Percentiles rank a stretch among this genome's conserved stretches.
These are phyloP conservation scores for Drechslerella stenobrocha DNA, from an alignment of 2,329 filamentous ascomycete genomes.

Conservation along the genomic window DNA sequence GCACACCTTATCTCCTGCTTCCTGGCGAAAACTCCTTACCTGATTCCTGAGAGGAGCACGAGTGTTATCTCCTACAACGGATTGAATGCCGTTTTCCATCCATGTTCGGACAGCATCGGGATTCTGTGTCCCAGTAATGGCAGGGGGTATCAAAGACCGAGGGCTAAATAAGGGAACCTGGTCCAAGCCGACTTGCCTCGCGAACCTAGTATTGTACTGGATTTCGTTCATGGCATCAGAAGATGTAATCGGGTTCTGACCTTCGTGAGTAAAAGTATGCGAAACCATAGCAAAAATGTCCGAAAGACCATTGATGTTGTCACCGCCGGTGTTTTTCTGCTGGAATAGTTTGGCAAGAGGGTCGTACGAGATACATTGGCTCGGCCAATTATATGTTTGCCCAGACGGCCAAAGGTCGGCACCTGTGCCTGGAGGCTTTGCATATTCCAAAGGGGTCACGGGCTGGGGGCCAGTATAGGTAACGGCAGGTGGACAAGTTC, in stretches of 20 bases:
- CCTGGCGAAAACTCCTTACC: slow-evolving; percentile 7
- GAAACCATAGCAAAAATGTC: slow-evolving; percentile 64
- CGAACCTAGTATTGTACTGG: slow-evolving; percentile 65
- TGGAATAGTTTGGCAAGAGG: slow-evolving; percentile 32
- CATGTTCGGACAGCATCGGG: slow-evolving; percentile 65
- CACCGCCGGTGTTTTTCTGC: slow-evolving; percentile 48
- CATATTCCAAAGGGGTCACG: slow-evolving; percentile 58
- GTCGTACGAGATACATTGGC: slow-evolving; percentile 32
- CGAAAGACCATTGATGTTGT: slow-evolving; percentile 56
- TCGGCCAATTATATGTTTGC: slow-evolving; percentile 33
- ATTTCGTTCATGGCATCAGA: slow-evolving; percentile 64
- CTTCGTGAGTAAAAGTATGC: slow-evolving; percentile 66
- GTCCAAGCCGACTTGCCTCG: slow-evolving; percentile 61
- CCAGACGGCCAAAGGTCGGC: slow-evolving; percentile 59
- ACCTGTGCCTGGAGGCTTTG: slow-evolving; percentile 61
- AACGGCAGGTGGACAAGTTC: slow-evolving; percentile 27
- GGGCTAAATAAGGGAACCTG: slow-evolving; percentile 59
- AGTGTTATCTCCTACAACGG: slow-evolving; percentile 68
- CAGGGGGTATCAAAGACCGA: slow-evolving; percentile 65
- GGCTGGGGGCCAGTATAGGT: slow-evolving; percentile 48
- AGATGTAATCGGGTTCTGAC: slow-evolving; percentile 66
- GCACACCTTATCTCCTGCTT: neutral
- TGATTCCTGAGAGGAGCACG: slow-evolving; percentile 62
- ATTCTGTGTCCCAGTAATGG: slow-evolving; percentile 67
- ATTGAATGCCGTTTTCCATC: slow-evolving; percentile 64